Conservation (phyloP, 164 flowering plant genomes). For the Umbellularia californica region DNA sequence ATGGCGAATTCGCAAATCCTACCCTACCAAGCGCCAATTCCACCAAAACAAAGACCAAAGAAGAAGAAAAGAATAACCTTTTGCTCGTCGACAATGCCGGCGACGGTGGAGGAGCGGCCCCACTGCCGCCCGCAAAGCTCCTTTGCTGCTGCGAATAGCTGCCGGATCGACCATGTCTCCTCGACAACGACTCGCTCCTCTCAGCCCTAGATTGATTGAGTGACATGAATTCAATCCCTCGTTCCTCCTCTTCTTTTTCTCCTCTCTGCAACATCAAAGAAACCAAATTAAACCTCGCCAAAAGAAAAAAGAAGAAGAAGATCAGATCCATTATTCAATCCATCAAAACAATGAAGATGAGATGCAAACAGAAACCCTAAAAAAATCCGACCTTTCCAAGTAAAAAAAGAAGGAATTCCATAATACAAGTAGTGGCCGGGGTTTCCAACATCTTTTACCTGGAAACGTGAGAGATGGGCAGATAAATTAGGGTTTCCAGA, state of each 20-base stretch:
- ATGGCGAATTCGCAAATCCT: background rate
- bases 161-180: conserved; percentile 43
- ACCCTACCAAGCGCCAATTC: background rate
- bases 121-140: conserved; percentile 38
- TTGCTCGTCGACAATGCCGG: conserved; percentile 23
- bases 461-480: background rate
- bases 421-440: background rate
- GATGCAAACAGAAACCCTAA: conserved; percentile 6
- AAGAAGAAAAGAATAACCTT: conserved; percentile 36
- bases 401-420: background rate
- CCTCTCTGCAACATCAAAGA: conserved; percentile 15
- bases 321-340: conserved; percentile 4
- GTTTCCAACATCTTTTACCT: conserved; percentile 8
- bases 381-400: background rate
- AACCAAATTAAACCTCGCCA: too few relatives aligned
- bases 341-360: conserved; percentile 5
- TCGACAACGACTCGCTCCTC: conserved; percentile 45
- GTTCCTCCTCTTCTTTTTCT: conserved; percentile 4
- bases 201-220: conserved; percentile 71
- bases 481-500: conserved; percentile 32
- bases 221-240: conserved; percentile 68
- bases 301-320: background rate
- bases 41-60: background rate
- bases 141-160: conserved; percentile 38
- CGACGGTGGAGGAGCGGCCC: conserved; percentile 40